Percentiles rank a stretch among this genome's conserved stretches.
Evolutionary conservation across 2,329 filamentous ascomycete genomes (phyloP).

Genomic region (Nannizziopsis barbatae): DNA sequence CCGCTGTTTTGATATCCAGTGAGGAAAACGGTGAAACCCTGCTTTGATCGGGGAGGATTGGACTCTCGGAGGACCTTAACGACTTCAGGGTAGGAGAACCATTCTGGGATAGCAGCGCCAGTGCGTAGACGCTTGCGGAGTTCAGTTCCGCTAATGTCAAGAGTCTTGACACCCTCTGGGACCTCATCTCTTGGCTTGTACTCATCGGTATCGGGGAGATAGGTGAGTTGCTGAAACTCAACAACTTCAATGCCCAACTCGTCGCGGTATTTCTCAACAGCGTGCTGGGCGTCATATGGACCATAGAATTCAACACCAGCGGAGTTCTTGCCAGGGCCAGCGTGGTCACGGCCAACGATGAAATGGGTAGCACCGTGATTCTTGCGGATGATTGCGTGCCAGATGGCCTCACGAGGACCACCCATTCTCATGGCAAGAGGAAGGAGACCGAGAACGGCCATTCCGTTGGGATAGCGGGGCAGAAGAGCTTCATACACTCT

Average conservation of each 20-base stretch:
- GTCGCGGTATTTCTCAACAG: constrained; percentile 89
- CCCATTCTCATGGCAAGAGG: constrained; percentile 99
- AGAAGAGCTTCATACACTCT: constrained; percentile 96
- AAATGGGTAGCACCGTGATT: constrained; percentile 99
- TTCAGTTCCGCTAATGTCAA: constrained; percentile 80
- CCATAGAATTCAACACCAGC: constrained; percentile 95
- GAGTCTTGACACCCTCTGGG: constrained; percentile 66
- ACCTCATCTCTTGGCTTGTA: constrained; percentile 92
- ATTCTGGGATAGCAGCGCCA: constrained; percentile 90
- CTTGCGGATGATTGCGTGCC: constrained; percentile 99
- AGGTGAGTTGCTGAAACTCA: constrained; percentile 99
- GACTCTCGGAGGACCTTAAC: constrained; percentile 93
- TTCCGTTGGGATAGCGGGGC: constrained; percentile 94
- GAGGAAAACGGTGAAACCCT: constrained; percentile 97
- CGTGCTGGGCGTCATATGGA: constrained; percentile 91
- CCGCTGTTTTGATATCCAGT: constrained; percentile 94
- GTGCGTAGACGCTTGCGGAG: constrained; percentile 83
- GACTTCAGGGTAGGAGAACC: constrained; percentile 99
- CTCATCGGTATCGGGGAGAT: constrained; percentile 92
- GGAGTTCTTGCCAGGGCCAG: constrained; percentile 96
- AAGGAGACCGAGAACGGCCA: constrained; percentile 91
- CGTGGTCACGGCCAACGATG: constrained; percentile 97
- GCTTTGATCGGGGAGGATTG: constrained; percentile 77
- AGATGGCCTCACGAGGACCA: constrained; percentile 93
- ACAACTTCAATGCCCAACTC: constrained; percentile 99